Conservation (phyloP, 2,329 filamentous ascomycete species). For the Monilinia fructicola region DNA sequence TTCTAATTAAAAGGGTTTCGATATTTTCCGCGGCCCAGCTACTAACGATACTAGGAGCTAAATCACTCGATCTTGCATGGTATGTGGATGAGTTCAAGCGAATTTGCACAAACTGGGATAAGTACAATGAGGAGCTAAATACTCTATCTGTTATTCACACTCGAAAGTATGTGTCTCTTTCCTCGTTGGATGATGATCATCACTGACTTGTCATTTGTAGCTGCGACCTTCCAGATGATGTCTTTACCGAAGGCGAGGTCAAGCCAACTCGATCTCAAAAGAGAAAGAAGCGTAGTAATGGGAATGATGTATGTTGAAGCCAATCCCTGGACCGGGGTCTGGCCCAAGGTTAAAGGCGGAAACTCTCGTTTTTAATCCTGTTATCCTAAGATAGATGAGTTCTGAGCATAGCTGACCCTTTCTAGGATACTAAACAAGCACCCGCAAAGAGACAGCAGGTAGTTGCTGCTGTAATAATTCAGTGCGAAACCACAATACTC, state of each 20-base stretch:
- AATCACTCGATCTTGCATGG: slow-evolving; percentile 73
- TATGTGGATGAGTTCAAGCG: slow-evolving; percentile 85
- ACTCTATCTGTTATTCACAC: slow-evolving; percentile 72
- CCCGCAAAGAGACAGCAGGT: slow-evolving; percentile 41
- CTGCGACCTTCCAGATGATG: slow-evolving; percentile 83
- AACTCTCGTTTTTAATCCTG: slow-evolving; percentile 20
- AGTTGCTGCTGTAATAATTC: slow-evolving; percentile 35
- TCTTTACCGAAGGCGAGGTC: slow-evolving; percentile 78
- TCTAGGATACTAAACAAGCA: slow-evolving; percentile 34
- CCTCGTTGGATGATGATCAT: slow-evolving; percentile 18
- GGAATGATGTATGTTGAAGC: slow-evolving; percentile 37
- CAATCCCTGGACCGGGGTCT: slow-evolving; percentile 22
- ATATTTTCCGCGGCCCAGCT: slow-evolving; percentile 30
- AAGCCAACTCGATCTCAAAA: slow-evolving; percentile 52
- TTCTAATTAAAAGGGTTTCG: slow-evolving; percentile 6
- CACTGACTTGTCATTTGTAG: slow-evolving; percentile 48
- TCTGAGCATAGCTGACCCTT: slow-evolving; percentile 31
- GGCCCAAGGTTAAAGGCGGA: slow-evolving; percentile 23
- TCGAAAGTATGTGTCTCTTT: slow-evolving; percentile 65
- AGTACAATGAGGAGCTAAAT: slow-evolving; percentile 73
- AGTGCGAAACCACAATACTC: slow-evolving; percentile 35
- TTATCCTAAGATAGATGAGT: slow-evolving; percentile 7
- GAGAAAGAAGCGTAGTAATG: slow-evolving; percentile 39
- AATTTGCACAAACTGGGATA: slow-evolving; percentile 73
- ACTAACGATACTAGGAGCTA: slow-evolving; percentile 55